Conservation (phyloP, 345 rosid species). For the Diplotaxis tenuifolia region DNA sequence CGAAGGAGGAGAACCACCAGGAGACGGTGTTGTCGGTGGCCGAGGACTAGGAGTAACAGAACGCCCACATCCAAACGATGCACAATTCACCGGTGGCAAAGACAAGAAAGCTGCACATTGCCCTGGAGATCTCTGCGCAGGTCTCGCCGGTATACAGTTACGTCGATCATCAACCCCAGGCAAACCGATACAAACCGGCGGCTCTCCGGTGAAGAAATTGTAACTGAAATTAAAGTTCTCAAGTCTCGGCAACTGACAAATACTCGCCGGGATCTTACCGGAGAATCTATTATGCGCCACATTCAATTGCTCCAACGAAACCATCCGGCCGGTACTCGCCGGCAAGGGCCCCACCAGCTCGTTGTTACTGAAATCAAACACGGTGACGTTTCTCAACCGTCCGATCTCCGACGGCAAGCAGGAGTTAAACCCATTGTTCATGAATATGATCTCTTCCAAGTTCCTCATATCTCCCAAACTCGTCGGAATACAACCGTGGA, state of each 20-base stretch:
- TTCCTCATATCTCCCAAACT: slow-evolving; percentile 74
- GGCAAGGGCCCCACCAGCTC: slow-evolving; percentile 64
- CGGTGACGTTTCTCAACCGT: slow-evolving; percentile 56
- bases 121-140: slow-evolving; percentile 56
- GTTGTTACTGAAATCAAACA: slow-evolving; percentile 67
- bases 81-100: slow-evolving; percentile 60
- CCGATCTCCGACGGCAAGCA: slow-evolving; percentile 71
- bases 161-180: slow-evolving; percentile 52
- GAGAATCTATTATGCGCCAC: slow-evolving; percentile 72
- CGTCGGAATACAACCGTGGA: slow-evolving; percentile 78
- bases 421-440: slow-evolving; percentile 67
- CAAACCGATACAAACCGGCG: slow-evolving; percentile 54
- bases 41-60: slow-evolving; percentile 53
- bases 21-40: slow-evolving; percentile 52
- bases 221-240: slow-evolving; percentile 65
- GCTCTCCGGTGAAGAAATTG: slow-evolving; percentile 77
- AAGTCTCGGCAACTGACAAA: slow-evolving; percentile 60
- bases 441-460: slow-evolving; percentile 61
- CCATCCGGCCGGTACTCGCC: slow-evolving; percentile 51
- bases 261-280: slow-evolving; percentile 58
- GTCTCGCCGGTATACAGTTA: slow-evolving; percentile 68
- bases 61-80: slow-evolving; percentile 64
- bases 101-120: slow-evolving; percentile 57
- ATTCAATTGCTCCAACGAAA: slow-evolving; percentile 67
- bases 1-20: slow-evolving; percentile 45